These are phyloP conservation scores for Pythium insidiosum DNA, from an alignment of 352 stramenopile species.

Conservation along the genomic window DNA sequence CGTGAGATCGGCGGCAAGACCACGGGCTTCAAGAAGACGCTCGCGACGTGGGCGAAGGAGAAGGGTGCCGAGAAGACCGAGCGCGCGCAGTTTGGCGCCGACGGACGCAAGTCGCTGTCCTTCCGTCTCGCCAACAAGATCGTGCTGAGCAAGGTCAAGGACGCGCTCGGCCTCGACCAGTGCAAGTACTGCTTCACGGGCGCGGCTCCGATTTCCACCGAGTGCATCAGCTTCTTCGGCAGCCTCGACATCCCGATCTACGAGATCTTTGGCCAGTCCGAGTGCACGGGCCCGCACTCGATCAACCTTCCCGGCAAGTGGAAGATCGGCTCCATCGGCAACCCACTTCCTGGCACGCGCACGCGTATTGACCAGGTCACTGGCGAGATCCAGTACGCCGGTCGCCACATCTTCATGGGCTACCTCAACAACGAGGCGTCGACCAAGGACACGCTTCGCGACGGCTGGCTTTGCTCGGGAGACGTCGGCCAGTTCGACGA, in stretches of 20 bases:
- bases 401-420: conserved; percentile 67
- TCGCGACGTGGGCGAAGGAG: conserved; percentile 80
- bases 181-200: conserved; percentile 79
- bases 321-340: conserved; percentile 82
- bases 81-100: conserved; percentile 58
- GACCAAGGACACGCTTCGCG: conserved; percentile 48
- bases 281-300: conserved; percentile 84
- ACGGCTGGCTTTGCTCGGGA: conserved; percentile 90
- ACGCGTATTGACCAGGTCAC: conserved; percentile 40
- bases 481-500: conserved; percentile 82
- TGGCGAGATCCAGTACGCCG: conserved; percentile 58
- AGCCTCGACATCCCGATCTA: conserved; percentile 92
- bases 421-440: conserved; percentile 55
- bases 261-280: conserved; percentile 88
- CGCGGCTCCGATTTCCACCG: conserved; percentile 54
- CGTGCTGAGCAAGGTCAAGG: conserved; percentile 75
- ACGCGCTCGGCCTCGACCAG: conserved; percentile 71
- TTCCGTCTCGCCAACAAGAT: conserved; percentile 82
- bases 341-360: conserved; percentile 39
- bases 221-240: conserved; percentile 82
- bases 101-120: conserved; percentile 38
- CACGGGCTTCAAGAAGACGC: conserved; percentile 75
- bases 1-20: conserved; percentile 42
- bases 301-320: conserved; percentile 66
- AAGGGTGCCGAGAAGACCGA: conserved; percentile 47